Base-by-base conservation (phyloP, 177 flowering plant species). In the Telopea speciosissima region DNA sequence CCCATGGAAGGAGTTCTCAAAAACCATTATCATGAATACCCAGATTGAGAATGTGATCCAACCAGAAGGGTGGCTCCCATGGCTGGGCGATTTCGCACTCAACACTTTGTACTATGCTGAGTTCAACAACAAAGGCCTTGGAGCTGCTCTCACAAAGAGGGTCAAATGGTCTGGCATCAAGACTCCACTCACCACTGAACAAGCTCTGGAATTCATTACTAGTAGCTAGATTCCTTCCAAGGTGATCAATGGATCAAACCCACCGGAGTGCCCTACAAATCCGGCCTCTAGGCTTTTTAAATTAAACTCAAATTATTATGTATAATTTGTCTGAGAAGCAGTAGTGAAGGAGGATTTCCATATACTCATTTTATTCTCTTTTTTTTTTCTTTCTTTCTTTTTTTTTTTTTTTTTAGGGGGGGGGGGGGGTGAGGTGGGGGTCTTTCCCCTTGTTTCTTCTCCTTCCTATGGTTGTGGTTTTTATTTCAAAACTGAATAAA, bases 1-100 rank as follows among this genome's bases (percentile, higher is more conserved):
- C 22, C 93, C 93, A 16, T 85, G 89, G 90, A 87, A 85, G 70
- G 67, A 21, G 24, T 86, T 59, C 62, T 80, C 89, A 0, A 82
- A 80, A 63, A 79, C 84, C 26, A 73, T 88, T 24, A 62, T 81
- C 70, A 76, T 84, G 81, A 70, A 85, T 10, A 68, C 85, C 0
- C 73, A 79, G 13, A 76, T 89, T 7, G 88, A 75, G 17, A 86
- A 76, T 59, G 23, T 86, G 10, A 79, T 89, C 19, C 68, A 70
- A 0, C 88, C 87, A 0, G 81, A 79, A 1, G 90, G 92, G 8
- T 87, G 85, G 86, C 78, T 81, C 26, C 83, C 84, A 22, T 87
- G 89, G 89, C 25, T 25, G 16, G 91, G 86, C 0, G 45, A 56
- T 6, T 80, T 75, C n/a, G 83, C 60, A 5, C 75, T 84, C 61